Evolutionary conservation across 345 rosid genomes (phyloP).

Genomic region (Gossypium stocksii): DNA sequence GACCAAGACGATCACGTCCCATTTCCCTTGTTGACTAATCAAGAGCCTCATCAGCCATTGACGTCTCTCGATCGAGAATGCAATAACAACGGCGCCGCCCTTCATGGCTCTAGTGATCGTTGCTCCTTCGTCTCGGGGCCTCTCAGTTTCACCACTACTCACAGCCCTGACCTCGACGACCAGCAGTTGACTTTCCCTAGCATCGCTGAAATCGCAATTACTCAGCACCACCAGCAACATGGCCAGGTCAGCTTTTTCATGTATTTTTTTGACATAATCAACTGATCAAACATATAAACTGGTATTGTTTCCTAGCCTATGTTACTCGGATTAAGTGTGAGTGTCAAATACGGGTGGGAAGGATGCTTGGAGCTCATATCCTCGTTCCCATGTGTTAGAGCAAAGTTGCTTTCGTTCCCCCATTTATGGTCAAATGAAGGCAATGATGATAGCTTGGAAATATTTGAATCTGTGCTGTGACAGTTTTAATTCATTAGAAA

Average conservation of each 20-base stretch:
- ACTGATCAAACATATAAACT: background rate
- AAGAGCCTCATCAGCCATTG: background rate
- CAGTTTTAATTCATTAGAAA: background rate
- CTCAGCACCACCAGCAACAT: background rate
- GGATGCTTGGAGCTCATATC: no score
- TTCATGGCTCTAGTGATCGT: background rate
- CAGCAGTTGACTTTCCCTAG: background rate
- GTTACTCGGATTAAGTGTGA: background rate
- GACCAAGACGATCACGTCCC: constrained; percentile 11
- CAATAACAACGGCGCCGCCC: background rate
- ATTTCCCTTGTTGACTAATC: background rate
- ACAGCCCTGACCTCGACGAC: constrained; percentile 1
- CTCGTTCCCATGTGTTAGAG: no score
- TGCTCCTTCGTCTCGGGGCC: constrained; percentile 9
- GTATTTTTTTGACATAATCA: background rate
- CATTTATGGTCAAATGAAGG: no score
- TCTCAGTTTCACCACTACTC: constrained; percentile 4
- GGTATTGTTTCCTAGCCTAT: background rate
- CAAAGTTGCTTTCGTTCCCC: no score
- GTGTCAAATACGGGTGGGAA: background rate
- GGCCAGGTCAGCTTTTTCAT: background rate
- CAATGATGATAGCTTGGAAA: background rate
- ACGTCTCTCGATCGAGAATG: background rate
- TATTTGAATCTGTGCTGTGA: background rate
- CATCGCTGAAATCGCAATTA: background rate